These are phyloP conservation scores for Alternaria burnsii DNA, from an alignment of 2,329 filamentous ascomycete species.

Conservation along the genomic window DNA sequence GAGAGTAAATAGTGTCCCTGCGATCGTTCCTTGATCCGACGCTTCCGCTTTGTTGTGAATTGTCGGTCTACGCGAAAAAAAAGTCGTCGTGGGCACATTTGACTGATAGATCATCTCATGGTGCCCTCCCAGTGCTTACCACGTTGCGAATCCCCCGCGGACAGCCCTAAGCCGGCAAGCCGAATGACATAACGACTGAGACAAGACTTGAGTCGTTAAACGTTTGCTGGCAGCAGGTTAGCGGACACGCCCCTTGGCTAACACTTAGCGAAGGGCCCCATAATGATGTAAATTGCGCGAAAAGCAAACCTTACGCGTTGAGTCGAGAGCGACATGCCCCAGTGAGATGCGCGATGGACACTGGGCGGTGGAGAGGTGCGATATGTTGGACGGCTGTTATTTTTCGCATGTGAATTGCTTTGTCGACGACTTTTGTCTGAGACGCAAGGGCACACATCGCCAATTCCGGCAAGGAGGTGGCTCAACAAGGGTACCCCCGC, in stretches of 20 bases:
- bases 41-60: constrained; percentile 7
- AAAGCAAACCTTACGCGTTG: constrained; percentile 9
- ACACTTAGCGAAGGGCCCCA: constrained; percentile 11
- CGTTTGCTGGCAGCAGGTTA: constrained; percentile 33
- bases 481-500: neutral
- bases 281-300: constrained; percentile 29
- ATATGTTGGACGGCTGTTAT: neutral
- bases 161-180: constrained; percentile 6
- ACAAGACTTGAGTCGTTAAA: constrained; percentile 31
- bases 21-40: constrained; percentile 11
- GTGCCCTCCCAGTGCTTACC: neutral
- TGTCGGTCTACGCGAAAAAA: neutral
- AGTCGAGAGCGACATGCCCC: neutral
- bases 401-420: constrained; percentile 18
- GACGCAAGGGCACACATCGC: constrained; percentile 18
- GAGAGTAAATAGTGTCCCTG: neutral
- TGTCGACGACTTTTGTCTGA: constrained; percentile 26
- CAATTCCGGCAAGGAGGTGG: constrained; percentile 5
- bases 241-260: constrained; percentile 24
- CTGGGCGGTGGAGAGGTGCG: neutral
- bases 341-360: neutral
- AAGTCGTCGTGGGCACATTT: neutral
- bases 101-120: neutral
- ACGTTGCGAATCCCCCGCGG: constrained; percentile 6
- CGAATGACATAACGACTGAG: constrained; percentile 29